A percentile compares a stretch with the other conserved stretches of the same genome.
Conservation (phyloP, 1,284 basidiomycete species). For the Cystobasidium sp. region DNA sequence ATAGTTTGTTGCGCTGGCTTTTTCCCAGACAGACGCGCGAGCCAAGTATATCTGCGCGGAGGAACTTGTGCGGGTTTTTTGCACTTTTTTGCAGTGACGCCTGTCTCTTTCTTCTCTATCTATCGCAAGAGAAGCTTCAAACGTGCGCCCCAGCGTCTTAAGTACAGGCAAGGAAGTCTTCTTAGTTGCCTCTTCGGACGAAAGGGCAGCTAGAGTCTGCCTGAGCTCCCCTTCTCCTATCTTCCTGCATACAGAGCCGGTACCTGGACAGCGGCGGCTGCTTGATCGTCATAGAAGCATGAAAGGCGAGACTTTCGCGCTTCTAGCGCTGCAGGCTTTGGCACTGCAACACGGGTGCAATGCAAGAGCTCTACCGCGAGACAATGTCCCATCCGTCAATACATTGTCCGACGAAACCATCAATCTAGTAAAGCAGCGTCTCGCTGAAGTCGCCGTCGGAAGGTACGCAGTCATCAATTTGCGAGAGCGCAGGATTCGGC, state of each 20-base stretch:
- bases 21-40: too few species aligned
- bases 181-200: too few species aligned
- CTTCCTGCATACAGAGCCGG: neutral
- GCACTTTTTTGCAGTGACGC: too few species aligned
- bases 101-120: too few species aligned
- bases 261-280: neutral
- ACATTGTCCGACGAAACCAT: conserved; percentile 24
- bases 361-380: conserved; percentile 6
- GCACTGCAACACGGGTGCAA: neutral
- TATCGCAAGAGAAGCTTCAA: too few species aligned
- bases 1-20: too few species aligned
- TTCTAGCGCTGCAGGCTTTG: conserved; percentile 8
- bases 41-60: too few species aligned
- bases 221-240: neutral
- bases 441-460: conserved; percentile 18
- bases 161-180: too few species aligned
- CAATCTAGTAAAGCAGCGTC: conserved; percentile 28
- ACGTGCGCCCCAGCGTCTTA: too few species aligned
- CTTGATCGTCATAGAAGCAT: conserved; percentile 13
- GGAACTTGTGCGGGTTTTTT: too few species aligned
- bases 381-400: conserved; percentile 13
- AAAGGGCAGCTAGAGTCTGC: too few species aligned
- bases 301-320: conserved; percentile 1
- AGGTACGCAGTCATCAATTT: conserved; percentile 18
- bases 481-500: neutral